Conservation (phyloP, 1,284 basidiomycete genomes). For the Sporisorium sorghi region DNA sequence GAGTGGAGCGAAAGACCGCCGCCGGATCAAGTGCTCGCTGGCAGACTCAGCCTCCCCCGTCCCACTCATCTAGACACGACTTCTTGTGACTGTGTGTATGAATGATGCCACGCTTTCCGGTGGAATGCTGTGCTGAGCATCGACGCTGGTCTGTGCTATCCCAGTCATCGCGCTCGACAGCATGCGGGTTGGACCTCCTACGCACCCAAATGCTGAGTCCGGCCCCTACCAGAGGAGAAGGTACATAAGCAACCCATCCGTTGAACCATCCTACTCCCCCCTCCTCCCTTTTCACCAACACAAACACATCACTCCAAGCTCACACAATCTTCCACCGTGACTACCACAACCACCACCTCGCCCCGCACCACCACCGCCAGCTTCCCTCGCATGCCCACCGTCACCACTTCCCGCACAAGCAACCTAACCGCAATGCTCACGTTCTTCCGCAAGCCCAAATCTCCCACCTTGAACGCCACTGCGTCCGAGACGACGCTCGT, state of each 20-base stretch:
- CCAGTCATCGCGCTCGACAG: not conserved
- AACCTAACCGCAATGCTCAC: slow-evolving; percentile 32
- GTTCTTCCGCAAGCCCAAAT: slow-evolving; percentile 47
- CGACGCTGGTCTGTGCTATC: too few relatives aligned
- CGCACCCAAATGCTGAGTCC: slow-evolving; percentile 2
- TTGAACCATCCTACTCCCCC: not conserved
- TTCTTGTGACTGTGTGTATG: not conserved
- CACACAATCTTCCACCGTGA: not conserved
- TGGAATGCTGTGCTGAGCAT: slow-evolving; percentile 1
- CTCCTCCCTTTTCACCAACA: slow-evolving; percentile 4
- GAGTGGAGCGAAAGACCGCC: too few relatives aligned
- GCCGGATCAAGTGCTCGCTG: not conserved
- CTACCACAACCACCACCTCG: slow-evolving; percentile 10
- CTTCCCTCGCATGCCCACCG: not conserved
- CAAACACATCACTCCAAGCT: not conserved
- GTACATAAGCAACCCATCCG: not conserved
- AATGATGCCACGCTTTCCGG: not conserved
- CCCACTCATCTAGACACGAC: too few relatives aligned
- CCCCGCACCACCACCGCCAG: not conserved
- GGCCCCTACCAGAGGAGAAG: not conserved
- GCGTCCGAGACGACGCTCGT: slow-evolving; percentile 40
- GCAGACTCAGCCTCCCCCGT: not conserved
- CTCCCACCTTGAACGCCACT: too few relatives aligned
- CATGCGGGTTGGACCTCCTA: not conserved
- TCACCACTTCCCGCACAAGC: not conserved